Evolutionary conservation across 2,329 filamentous ascomycete genomes (phyloP).

Genomic region (Fusarium metavorans): DNA sequence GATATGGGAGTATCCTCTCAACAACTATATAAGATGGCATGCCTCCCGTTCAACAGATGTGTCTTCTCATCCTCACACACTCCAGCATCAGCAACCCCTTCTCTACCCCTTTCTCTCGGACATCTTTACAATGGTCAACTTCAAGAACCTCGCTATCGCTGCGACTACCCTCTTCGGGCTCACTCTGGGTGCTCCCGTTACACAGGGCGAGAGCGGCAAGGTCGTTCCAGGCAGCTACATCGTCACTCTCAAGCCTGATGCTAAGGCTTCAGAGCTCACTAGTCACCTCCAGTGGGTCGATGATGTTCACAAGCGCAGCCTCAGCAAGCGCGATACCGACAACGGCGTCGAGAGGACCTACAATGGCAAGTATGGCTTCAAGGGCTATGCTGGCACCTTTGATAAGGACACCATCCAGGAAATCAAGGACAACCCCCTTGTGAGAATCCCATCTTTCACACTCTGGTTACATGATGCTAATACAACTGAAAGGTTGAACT

Average conservation of each 20-base stretch:
- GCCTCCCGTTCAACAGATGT: slow-evolving; percentile 2
- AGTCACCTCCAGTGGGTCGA: slow-evolving; percentile 62
- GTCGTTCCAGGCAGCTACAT: slow-evolving; percentile 64
- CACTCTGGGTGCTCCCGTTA: slow-evolving; percentile 37
- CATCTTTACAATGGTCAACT: slow-evolving; percentile 46
- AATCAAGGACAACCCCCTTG: slow-evolving; percentile 57
- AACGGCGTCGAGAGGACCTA: slow-evolving; percentile 50
- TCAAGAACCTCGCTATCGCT: slow-evolving; percentile 43
- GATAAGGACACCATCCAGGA: slow-evolving; percentile 54
- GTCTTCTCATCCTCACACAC: slow-evolving; percentile 23
- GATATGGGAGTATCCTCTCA: background rate
- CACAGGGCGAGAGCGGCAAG: slow-evolving; percentile 28
- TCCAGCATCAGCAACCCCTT: slow-evolving; percentile 14
- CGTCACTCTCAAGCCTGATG: slow-evolving; percentile 69
- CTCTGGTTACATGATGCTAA: background rate
- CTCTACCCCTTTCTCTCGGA: background rate
- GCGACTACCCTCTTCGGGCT: slow-evolving; percentile 42
- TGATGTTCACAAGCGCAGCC: slow-evolving; percentile 66
- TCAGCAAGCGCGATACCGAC: slow-evolving; percentile 58
- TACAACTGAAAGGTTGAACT: slow-evolving; percentile 40
- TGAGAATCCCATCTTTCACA: slow-evolving; percentile 42
- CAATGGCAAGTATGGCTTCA: slow-evolving; percentile 47
- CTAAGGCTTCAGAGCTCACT: slow-evolving; percentile 57
- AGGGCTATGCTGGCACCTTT: slow-evolving; percentile 59
- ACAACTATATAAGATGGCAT: slow-evolving; percentile 38